Evolutionary conservation across 129 eudicot genomes (phyloP), one percentile per base, ranked within the genome.

Genomic region (Gnaphalium uliginosum): DNA sequence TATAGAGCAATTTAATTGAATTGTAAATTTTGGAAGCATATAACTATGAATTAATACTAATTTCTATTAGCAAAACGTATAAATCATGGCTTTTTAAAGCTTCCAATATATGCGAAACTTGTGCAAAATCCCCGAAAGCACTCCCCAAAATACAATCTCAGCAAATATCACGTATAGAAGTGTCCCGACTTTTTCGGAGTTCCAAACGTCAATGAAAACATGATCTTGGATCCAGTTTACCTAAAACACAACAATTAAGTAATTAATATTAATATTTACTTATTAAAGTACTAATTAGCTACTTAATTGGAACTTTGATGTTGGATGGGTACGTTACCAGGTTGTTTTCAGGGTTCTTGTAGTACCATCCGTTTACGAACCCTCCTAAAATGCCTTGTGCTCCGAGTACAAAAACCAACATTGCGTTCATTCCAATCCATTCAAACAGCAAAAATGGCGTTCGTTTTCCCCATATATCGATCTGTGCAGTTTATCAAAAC

Each of bases 361-460:
- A 89, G 75, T 83, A 89, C 98, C 96, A 92, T 68, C 98, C 98
- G 37, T 92, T 92, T 58, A 89, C 48, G 65, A 92, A 92, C 39
- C 80, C 98, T 57, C 89, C 94, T 73, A 92, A 81, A 54, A 92
- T 89, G 17, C 93, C 96, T 78, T 92, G 87, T 39, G 98, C 96
- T 63, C 87, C 98, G 71, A 89, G 75, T 15, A 92, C 96, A 39
- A 85, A 92, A 62, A 87, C 93, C 70, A 92, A 75, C 96, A 92
- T 89, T 0, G 96, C 96, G 15, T 92, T 92, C 93, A 92, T 87
- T 25, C 98, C 93, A 66, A 91, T 91, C 97, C 97, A 91, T 75
- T 91, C 97, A 41, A 91, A 71, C 66, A 86, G 74, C 83, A 91
- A 73, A 79, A 92, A 92, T 25, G 96, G 96, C 5, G 64, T 83